Percentiles rank a stretch among this genome's conserved stretches.
These are phyloP conservation scores for Cystobasidium tubakii DNA, from an alignment of 768 basidiomycete genomes.

Conservation along the genomic window DNA sequence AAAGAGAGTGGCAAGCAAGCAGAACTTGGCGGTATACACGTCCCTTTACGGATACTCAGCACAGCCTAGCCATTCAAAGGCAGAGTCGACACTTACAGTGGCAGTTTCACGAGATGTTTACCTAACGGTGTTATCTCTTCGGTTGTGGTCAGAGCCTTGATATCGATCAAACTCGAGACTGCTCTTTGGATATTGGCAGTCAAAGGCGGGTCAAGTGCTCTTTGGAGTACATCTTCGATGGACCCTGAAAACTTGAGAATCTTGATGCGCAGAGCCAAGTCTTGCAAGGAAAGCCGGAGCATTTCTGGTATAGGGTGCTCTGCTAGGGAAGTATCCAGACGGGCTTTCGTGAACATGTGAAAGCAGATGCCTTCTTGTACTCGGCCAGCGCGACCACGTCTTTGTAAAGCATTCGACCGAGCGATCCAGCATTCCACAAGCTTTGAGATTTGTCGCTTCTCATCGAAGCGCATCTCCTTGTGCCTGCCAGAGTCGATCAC, in stretches of 20 bases:
- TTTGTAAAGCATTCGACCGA: conserved; percentile 50
- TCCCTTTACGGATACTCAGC: conserved; percentile 51
- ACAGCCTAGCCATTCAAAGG: background rate
- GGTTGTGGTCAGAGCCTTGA: conserved; percentile 69
- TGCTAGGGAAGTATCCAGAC: conserved; percentile 81
- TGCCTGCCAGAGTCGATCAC: conserved; percentile 67
- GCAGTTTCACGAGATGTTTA: conserved; percentile 76
- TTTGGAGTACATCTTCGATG: conserved; percentile 82
- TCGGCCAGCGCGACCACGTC: conserved; percentile 84
- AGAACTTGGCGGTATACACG: conserved; percentile 89
- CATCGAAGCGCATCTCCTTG: conserved; percentile 63
- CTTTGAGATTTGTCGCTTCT: conserved; percentile 90
- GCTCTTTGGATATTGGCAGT: conserved; percentile 83
- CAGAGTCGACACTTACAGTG: conserved; percentile 53
- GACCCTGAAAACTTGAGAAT: conserved; percentile 84
- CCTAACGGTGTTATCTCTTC: conserved; percentile 97
- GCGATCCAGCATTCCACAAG: conserved; percentile 87
- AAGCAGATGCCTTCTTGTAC: conserved; percentile 84
- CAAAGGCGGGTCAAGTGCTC: conserved; percentile 81
- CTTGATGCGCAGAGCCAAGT: conserved; percentile 83
- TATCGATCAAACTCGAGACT: conserved; percentile 83
- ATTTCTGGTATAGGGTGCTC: conserved; percentile 92
- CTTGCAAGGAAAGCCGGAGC: conserved; percentile 83
- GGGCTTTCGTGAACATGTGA: conserved; percentile 83
- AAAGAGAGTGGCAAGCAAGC: conserved; percentile 75